A percentile compares a stretch with the other conserved stretches of the same genome.
Conservation (phyloP, 2,329 filamentous ascomycete species). For the Colletotrichum lupini region DNA sequence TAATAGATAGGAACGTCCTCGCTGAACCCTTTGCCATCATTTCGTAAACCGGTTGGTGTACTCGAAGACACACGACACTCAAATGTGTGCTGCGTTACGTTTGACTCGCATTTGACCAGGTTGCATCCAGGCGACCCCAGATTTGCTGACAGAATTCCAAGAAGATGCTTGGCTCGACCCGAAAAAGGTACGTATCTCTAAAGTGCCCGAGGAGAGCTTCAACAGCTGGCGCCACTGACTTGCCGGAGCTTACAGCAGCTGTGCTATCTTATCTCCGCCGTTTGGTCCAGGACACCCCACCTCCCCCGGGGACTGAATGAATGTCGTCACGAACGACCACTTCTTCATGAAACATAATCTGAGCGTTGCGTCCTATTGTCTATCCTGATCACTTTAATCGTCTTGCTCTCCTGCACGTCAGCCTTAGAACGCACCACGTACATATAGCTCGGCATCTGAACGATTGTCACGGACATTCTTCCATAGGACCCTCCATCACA, state of each 20-base stretch:
- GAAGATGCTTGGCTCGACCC: not conserved
- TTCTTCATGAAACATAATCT: constrained; percentile 23
- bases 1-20: too few relatives aligned
- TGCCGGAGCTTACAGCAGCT: constrained; percentile 30
- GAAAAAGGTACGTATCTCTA: not conserved
- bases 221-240: not conserved
- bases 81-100: not conserved
- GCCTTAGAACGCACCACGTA: not conserved
- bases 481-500: constrained; percentile 8
- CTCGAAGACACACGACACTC: not conserved
- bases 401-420: not conserved
- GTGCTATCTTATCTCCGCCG: constrained; percentile 35
- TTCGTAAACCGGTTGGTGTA: not conserved
- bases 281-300: constrained; percentile 27
- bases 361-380: not conserved
- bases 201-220: not conserved
- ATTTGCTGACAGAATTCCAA: constrained; percentile 13
- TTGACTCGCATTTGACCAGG: not conserved
- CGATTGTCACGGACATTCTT: not conserved
- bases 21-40: not conserved
- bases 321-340: constrained; percentile 35
- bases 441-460: not conserved
- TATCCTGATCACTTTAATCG: not conserved
- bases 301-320: constrained; percentile 25
- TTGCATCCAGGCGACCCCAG: constrained; percentile 25